phyloP scores from a whole-genome alignment of 2,329 filamentous ascomycete genomes.

The Cryphonectria carpinicola region DNA sequence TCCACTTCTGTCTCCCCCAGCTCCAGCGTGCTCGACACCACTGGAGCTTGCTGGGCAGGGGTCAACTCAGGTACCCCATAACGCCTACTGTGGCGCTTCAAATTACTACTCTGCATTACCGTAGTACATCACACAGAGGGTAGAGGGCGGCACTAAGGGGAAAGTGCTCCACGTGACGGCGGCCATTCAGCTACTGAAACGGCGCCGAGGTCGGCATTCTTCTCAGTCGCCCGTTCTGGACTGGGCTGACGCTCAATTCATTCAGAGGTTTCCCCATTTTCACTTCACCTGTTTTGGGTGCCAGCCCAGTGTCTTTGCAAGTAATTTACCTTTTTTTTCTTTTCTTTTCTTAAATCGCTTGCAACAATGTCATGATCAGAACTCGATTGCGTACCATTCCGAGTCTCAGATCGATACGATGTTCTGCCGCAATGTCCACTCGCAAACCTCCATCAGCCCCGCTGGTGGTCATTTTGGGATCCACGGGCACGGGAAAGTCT shows the following conservation, averaged over 20 bases:
- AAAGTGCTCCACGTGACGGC: conserved; percentile 23
- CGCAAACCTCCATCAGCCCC: conserved; percentile 54
- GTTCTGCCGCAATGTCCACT: conserved; percentile 42
- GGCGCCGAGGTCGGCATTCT: conserved; percentile 19
- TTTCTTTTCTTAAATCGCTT: neutral
- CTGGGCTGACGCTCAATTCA: neutral
- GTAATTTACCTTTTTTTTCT: no score
- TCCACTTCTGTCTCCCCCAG: neutral
- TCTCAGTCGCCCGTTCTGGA: neutral
- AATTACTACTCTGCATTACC: neutral
- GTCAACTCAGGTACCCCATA: no score
- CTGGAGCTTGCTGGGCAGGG: neutral
- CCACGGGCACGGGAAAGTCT: conserved; percentile 92
- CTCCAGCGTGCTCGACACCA: neutral
- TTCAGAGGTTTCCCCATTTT: neutral
- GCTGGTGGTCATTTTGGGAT: conserved; percentile 81
- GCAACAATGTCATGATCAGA: conserved; percentile 17
- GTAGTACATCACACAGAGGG: neutral
- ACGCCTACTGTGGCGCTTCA: neutral
- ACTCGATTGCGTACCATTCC: conserved; percentile 7
- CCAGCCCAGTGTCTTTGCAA: neutral
- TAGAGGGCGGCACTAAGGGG: conserved; percentile 12
- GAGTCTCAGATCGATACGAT: conserved; percentile 23
- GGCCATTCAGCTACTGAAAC: conserved; percentile 6
- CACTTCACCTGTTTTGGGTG: neutral